Percentiles rank a stretch among this genome's conserved stretches.
phyloP scores from a whole-genome alignment of 768 basidiomycete genomes.

The Naganishia antarctica region DNA sequence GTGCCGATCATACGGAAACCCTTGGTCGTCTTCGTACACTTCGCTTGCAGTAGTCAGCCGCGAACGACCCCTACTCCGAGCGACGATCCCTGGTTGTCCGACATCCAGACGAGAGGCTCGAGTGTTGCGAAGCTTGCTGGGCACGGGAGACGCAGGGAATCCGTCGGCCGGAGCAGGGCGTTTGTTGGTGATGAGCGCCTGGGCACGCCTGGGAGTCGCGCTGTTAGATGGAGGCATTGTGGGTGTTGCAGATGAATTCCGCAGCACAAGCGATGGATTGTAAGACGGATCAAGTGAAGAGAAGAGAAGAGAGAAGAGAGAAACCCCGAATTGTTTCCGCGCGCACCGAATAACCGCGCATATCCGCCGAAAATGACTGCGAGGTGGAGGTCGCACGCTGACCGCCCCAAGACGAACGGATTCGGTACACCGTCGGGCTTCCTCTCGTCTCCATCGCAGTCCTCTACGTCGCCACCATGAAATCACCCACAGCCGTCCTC shows the following conservation, averaged over 20 bases:
- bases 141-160: not conserved
- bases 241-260: not conserved
- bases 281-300: not conserved
- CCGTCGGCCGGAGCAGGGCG: slow-evolving; percentile 1
- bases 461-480: not conserved
- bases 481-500: not conserved
- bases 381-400: no score
- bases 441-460: no score
- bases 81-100: not conserved
- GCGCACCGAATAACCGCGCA: no score
- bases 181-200: not conserved
- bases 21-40: not conserved
- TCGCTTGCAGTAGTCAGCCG: not conserved
- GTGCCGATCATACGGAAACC: not conserved
- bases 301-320: no score
- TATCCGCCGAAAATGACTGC: no score
- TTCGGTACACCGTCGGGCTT: no score
- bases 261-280: not conserved
- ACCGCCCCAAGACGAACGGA: no score
- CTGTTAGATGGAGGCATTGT: not conserved
- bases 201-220: not conserved
- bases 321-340: no score
- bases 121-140: slow-evolving; percentile 7
- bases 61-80: not conserved
- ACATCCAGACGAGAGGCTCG: not conserved